These are phyloP conservation scores for Osmozyma mogii DNA, from an alignment of 805 yeast species.

Conservation along the genomic window DNA sequence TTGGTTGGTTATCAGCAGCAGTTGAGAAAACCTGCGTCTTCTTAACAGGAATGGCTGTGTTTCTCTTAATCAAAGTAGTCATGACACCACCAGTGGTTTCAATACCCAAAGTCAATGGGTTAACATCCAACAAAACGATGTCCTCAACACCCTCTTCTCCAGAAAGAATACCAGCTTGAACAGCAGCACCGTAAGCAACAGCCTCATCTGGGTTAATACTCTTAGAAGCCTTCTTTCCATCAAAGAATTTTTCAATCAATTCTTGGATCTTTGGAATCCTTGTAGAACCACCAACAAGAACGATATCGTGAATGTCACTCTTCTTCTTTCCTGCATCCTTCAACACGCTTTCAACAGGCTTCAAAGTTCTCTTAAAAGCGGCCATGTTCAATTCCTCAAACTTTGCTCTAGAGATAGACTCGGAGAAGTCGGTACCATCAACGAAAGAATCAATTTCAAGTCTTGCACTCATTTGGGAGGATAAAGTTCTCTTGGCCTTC, in stretches of 20 bases:
- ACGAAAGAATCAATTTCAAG: conserved; percentile 15
- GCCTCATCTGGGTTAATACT: conserved; percentile 41
- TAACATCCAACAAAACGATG: conserved; percentile 65
- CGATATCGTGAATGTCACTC: conserved; percentile 15
- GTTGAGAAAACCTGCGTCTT: conserved; percentile 94
- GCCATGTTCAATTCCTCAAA: conserved; percentile 16
- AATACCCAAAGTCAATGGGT: conserved; percentile 90
- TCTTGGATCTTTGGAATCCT: conserved; percentile 16
- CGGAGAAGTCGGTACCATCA: conserved; percentile 16
- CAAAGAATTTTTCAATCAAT: conserved; percentile 14
- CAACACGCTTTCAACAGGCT: conserved; percentile 15
- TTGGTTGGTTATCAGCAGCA: conserved; percentile 93
- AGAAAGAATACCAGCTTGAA: no score
- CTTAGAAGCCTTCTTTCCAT: conserved; percentile 17
- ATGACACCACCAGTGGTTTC: conserved; percentile 97
- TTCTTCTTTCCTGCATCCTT: conserved; percentile 14
- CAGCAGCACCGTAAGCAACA: conserved; percentile 74
- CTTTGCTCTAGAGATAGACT: conserved; percentile 15
- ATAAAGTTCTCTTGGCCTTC: conserved; percentile 17
- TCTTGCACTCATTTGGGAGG: conserved; percentile 14
- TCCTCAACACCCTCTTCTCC: not conserved
- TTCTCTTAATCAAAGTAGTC: conserved; percentile 92
- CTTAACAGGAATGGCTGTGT: conserved; percentile 92
- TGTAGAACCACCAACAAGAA: conserved; percentile 16
- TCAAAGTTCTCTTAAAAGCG: conserved; percentile 15